Base-by-base conservation (phyloP, 148 eudicot species). In the Tetragonia tetragonoides region DNA sequence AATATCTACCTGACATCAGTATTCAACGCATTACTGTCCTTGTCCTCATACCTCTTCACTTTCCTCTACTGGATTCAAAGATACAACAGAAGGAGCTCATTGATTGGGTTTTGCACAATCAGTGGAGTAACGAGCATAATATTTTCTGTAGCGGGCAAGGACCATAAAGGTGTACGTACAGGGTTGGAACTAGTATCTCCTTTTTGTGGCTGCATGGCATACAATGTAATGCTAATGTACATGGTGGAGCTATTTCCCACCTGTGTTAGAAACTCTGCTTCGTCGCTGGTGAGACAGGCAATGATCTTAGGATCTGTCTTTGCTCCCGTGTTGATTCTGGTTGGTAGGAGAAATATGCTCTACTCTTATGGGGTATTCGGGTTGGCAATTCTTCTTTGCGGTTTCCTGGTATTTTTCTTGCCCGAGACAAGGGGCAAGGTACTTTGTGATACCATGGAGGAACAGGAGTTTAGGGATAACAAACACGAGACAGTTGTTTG, bases 361-460 rank as follows among this genome's bases (percentile, higher is more conserved):
- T 60, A 59, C 20, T 14, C 66, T 11, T 70, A 81, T 76, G 76
- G 76, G 38, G 63, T 73, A 2, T 81, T 77, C 17, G 86, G 86
- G 18, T 24, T 65, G 17, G 74, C 57, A 62, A 46, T 81, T 12
- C 6, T 69, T 49, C n/a, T 81, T 28, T 77, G 79, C 46, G 84
- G 86, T 9, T 65, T 78, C 21, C 42, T 84, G 38, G 84, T 78
- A 3, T 6, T 78, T 75, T 77, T 40, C n/a, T 66, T 84, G 74
- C 84, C 86, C 3, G 81, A 84, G 69, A 84, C 84, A 0, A 77
- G 63, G 14, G 84, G 84, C 6, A 47, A 60, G 79, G 76, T 34
- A 28, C 41, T 84, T 5, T 84, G 81, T 78, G 86, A 81, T 49
- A 81, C 84, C 18, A 84, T 84, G 86, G 84, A 81, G 20, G 82